Base-by-base conservation (phyloP, 108 stramenopile species). In the Bacterosira constricta region DNA sequence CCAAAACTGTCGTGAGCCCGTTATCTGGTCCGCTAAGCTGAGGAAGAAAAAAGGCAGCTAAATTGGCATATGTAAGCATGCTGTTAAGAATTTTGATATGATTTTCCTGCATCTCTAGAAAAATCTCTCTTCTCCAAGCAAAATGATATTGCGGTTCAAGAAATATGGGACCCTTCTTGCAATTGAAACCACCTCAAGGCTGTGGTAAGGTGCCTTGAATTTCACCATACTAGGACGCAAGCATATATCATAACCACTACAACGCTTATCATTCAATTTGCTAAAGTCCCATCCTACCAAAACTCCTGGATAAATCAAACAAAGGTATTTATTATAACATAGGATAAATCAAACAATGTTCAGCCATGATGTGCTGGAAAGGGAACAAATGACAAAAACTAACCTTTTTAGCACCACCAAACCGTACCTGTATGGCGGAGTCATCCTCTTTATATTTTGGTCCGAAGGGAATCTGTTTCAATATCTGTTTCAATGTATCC, bases 111-210 rank as follows among this genome's bases (percentile, higher is more conserved):
- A 66, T 37, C 8, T 54, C 57, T 35, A 66, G 3, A 36, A 75
- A 66, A 44, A 29, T 38, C 21, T 25, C 7, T 54, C 47, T 35
- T 35, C 21, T 4, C 49, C 73, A 8, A 75, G 35, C 32, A 75
- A 32, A 30, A 75, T 75, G 30, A 75, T 65, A 45, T 67, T 75
- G 20, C 64, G 51, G 27, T 75, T 66, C 21, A 75, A 36, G 38
- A 66, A 75, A 37, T 75, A 75, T 6, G 73, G 73, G 21, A 75
- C 37, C 17, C 44, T 26, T 17, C 38, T 66, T 21, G 61, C 73
- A 36, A 66, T 59, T n/a, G 66, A 38, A 8, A 59, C 47, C 25
- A 75, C 46, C 25, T 75, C 73, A 35, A 75, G 25, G n/a, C 21
- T 50, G 13, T 38, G 26, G 42, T 54, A 75, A 32, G 50, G 50